phyloP scores from a whole-genome alignment of 768 basidiomycete species.

The Rubroboletus pulcherrimus region DNA sequence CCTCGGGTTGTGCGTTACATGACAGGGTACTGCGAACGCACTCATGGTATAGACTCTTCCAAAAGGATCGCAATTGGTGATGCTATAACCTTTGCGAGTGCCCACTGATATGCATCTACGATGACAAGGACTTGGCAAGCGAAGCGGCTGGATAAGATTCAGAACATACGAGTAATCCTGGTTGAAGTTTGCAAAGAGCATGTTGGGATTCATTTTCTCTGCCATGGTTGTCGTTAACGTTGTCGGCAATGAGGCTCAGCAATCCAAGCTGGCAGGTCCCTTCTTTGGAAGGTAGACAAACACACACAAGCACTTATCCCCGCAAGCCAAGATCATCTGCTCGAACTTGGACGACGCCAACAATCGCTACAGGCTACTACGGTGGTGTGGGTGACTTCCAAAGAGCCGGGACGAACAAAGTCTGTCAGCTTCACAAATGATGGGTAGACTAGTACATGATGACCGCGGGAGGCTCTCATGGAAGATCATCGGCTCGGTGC shows the following conservation, averaged over 20 bases:
- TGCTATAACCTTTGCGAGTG: conserved; percentile 92
- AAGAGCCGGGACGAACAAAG: background rate
- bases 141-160: background rate
- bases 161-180: conserved; percentile 86
- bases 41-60: conserved; percentile 94
- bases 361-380: background rate
- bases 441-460: background rate
- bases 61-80: conserved; percentile 98
- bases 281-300: conserved; percentile 17
- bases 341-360: background rate
- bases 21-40: conserved; percentile 41
- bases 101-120: conserved; percentile 87
- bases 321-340: background rate
- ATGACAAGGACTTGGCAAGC: conserved; percentile 1
- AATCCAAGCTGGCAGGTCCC: background rate
- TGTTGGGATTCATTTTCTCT: conserved; percentile 42
- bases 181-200: conserved; percentile 94
- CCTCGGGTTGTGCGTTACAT: background rate
- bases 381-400: too few species aligned
- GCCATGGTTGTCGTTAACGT: conserved; percentile 28
- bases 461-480: background rate
- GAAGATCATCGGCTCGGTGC: conserved; percentile 6
- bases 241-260: background rate
- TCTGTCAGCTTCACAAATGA: background rate
- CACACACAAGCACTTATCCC: conserved; percentile 9